Evolutionary conservation across 108 stramenopile genomes (phyloP).

Genomic region (Skeletonema costatum): DNA sequence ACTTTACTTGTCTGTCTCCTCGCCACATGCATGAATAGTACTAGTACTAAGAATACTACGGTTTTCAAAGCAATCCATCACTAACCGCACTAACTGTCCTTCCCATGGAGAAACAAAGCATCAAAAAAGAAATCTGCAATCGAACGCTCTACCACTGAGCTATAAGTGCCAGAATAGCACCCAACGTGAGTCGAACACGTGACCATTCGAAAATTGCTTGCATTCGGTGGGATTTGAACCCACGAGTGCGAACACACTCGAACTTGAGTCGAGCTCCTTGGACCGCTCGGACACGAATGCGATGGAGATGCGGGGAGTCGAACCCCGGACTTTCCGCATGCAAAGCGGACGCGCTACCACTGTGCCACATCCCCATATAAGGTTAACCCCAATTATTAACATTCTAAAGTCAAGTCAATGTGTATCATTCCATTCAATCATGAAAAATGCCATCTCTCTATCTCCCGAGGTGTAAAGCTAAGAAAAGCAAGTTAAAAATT

Average conservation of each 20-base stretch:
- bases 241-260: conserved; percentile 51
- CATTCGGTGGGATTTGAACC: conserved; percentile 55
- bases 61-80: too few species aligned
- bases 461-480: too few species aligned
- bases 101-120: background rate
- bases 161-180: conserved; percentile 51
- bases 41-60: too few species aligned
- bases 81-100: too few species aligned
- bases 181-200: conserved; percentile 69
- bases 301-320: conserved; percentile 7
- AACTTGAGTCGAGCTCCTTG: conserved; percentile 53
- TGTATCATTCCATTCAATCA: too few species aligned
- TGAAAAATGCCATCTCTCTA: too few species aligned
- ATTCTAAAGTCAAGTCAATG: too few species aligned
- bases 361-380: conserved; percentile 3
- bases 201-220: conserved; percentile 62
- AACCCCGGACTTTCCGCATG: conserved; percentile 22
- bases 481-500: too few species aligned
- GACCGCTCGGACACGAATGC: conserved; percentile 55
- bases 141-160: conserved; percentile 77
- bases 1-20: too few species aligned
- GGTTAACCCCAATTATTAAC: too few species aligned
- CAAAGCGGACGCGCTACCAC: conserved; percentile 20
- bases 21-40: too few species aligned
- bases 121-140: conserved; percentile 42